phyloP scores from a whole-genome alignment of 352 stramenopile species.

The Aphanomyces cochlioides region DNA sequence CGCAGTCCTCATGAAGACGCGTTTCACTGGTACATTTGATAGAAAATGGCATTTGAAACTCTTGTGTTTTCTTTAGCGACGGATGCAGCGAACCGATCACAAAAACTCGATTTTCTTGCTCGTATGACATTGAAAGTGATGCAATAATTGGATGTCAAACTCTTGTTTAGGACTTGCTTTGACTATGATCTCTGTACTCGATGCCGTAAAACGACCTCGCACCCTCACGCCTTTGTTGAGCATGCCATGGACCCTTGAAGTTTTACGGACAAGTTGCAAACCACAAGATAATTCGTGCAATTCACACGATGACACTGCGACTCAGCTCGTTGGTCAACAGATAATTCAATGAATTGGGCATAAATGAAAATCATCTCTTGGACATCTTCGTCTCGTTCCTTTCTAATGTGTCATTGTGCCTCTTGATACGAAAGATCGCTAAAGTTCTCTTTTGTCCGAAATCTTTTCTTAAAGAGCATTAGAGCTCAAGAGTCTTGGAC shows the following conservation, averaged over 20 bases:
- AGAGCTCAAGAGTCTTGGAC: too few species aligned
- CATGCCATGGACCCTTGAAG: background rate
- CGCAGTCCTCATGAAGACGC: background rate
- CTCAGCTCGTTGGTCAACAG: too few species aligned
- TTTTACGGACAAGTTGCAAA: too few species aligned
- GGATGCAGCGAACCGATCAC: conserved; percentile 33
- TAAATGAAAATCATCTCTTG: too few species aligned
- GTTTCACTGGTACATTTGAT: conserved; percentile 24
- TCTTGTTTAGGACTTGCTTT: conserved; percentile 55
- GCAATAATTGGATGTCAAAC: background rate
- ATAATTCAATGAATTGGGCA: too few species aligned
- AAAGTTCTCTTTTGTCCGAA: too few species aligned
- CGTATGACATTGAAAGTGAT: background rate
- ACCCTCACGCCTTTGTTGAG: background rate
- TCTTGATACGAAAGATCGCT: too few species aligned
- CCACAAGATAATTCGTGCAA: too few species aligned
- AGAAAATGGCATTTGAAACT: background rate
- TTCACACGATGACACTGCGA: too few species aligned
- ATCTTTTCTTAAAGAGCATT: too few species aligned
- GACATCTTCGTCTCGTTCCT: too few species aligned
- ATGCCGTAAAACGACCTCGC: conserved; percentile 35
- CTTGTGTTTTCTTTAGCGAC: conserved; percentile 7
- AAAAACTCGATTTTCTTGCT: conserved; percentile 8
- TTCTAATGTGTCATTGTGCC: too few species aligned
- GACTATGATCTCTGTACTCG: conserved; percentile 64